A percentile compares a stretch with the other conserved stretches of the same genome.
Conservation (phyloP, 768 basidiomycete species). For the Boletus pseudopeckii region DNA sequence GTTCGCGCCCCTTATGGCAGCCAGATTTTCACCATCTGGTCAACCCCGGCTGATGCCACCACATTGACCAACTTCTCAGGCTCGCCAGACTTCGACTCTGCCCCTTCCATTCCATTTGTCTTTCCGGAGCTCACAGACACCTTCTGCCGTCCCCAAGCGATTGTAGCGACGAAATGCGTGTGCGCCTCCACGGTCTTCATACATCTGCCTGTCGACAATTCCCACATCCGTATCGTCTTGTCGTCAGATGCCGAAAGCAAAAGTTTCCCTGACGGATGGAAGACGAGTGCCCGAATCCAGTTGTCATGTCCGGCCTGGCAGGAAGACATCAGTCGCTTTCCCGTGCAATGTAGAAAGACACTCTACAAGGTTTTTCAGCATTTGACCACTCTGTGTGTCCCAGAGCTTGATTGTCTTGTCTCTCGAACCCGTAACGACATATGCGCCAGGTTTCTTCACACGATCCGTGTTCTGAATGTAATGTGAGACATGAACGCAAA, state of each 20-base stretch:
- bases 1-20: slow-evolving; percentile 41
- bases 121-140: slow-evolving; percentile 41
- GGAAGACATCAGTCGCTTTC: slow-evolving; percentile 7
- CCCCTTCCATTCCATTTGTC: slow-evolving; percentile 37
- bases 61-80: slow-evolving; percentile 64
- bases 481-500: slow-evolving; percentile 1
- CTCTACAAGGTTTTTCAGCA: slow-evolving; percentile 70
- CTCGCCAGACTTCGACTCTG: slow-evolving; percentile 30
- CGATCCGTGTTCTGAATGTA: slow-evolving; percentile 46
- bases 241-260: slow-evolving; percentile 91
- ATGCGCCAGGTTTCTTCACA: slow-evolving; percentile 50
- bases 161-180: slow-evolving; percentile 74
- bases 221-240: slow-evolving; percentile 90
- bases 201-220: slow-evolving; percentile 79
- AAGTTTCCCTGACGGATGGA: slow-evolving; percentile 88
- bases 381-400: slow-evolving; percentile 82
- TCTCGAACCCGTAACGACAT: slow-evolving; percentile 78
- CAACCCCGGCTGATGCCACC: slow-evolving; percentile 65
- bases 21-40: slow-evolving; percentile 67
- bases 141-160: slow-evolving; percentile 73
- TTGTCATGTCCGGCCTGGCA: slow-evolving; percentile 76
- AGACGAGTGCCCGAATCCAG: slow-evolving; percentile 84
- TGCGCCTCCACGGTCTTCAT: slow-evolving; percentile 87
- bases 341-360: neutral
- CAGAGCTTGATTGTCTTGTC: slow-evolving; percentile 92